Evolutionary conservation across 768 basidiomycete genomes (phyloP), one percentile per base, ranked within the genome.

Genomic region (Boletus reticuloceps): DNA sequence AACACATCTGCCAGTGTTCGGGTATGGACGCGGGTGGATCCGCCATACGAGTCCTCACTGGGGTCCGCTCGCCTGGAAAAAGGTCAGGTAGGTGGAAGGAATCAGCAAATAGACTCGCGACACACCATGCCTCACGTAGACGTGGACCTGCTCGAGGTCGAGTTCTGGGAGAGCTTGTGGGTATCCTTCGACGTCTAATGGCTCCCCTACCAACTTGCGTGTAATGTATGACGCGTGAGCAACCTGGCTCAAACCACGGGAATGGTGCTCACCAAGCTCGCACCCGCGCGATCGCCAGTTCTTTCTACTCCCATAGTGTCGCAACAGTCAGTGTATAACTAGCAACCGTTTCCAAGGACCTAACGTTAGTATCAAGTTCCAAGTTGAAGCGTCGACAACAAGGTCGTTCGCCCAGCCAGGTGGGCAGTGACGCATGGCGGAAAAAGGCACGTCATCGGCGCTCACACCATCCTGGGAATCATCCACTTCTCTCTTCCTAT

Each of bases 101-200:
- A 37, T 17, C 25, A 25, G 14, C 12, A 45, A 41, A 20, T 19
- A 39, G 31, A 14, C 5, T 3, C 17, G 34, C 36, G 51, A 73
- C 82, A 46, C 53, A 88, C 89, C 89, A 67, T 91, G 89, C 25
- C 89, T 77, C 5, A 88, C 80, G 63, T 83, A 91, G 38, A 90
- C 69, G 66, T 91, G 86, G 12, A 91, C 86, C 66, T 90, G 89
- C 65, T 86, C 78, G 39, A 91, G 73, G 59, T 75, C 55, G 17
- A 91, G 74, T 25, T 72, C 78, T 2, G 69, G 54, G 2, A 88
- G 88, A 0, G 84, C 79, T 34, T 75, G 65, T 5, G 84, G 81
- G 64, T 91, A 91, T 9, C 71, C 70, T 22, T 84, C 76, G 1
- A 83, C 82, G 49, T 89, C 84, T 17, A 89, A 65, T 14, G 78